Evolutionary conservation across 495 filamentous ascomycete genomes (phyloP).

Genomic region (Oidiodendron maius): DNA sequence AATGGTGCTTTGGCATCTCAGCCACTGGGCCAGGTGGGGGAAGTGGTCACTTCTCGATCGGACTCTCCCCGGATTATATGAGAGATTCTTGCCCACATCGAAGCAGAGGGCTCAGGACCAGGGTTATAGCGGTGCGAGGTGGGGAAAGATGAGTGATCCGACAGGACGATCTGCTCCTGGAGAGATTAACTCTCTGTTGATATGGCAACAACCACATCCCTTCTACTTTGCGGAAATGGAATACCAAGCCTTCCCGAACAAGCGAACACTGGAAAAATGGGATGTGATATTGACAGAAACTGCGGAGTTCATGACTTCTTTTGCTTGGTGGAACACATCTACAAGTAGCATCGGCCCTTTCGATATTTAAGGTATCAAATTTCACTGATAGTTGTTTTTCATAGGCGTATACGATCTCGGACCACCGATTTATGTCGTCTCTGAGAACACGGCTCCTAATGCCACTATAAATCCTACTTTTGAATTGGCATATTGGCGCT

Average conservation of each 20-base stretch:
- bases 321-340: constrained; percentile 38
- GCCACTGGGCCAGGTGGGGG: constrained; percentile 48
- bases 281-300: constrained; percentile 34
- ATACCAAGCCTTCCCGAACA: constrained; percentile 34
- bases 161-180: constrained; percentile 48
- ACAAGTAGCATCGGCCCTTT: constrained; percentile 20
- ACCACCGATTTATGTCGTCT: constrained; percentile 46
- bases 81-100: constrained; percentile 38
- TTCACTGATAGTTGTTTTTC: no score
- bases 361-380: no score
- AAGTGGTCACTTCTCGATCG: constrained; percentile 39
- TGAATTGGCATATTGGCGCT: constrained; percentile 48
- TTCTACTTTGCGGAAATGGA: constrained; percentile 49
- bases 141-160: constrained; percentile 56
- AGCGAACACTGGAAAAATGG: constrained; percentile 36
- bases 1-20: constrained; percentile 49
- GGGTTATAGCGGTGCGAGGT: constrained; percentile 47
- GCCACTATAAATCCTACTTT: constrained; percentile 43
- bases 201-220: constrained; percentile 51
- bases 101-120: constrained; percentile 37
- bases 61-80: constrained; percentile 39
- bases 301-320: constrained; percentile 48
- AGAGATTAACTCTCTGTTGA: constrained; percentile 47
- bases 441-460: constrained; percentile 46
- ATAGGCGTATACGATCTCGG: constrained; percentile 39